Evolutionary conservation across 2,329 filamentous ascomycete species (phyloP).

Genomic region (Pseudogymnoascus sp.): DNA sequence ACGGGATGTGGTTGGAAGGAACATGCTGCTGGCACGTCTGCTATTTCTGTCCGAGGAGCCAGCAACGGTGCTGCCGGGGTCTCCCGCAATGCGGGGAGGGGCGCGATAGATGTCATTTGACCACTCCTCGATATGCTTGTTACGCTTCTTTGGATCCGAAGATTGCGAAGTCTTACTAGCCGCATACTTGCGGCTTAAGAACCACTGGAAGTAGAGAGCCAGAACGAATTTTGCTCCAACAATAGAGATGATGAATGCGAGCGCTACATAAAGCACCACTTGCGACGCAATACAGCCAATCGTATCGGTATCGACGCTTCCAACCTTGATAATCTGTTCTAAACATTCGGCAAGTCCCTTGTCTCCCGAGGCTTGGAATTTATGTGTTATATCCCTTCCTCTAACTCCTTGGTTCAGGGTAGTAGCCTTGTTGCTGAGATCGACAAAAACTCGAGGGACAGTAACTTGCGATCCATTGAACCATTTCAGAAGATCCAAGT

Average conservation of each 20-base stretch:
- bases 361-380: slow-evolving; percentile 69
- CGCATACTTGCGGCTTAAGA: slow-evolving; percentile 77
- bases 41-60: slow-evolving; percentile 57
- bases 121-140: slow-evolving; percentile 96
- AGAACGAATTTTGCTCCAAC: slow-evolving; percentile 81
- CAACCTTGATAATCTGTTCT: slow-evolving; percentile 89
- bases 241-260: slow-evolving; percentile 85
- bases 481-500: slow-evolving; percentile 81
- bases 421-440: slow-evolving; percentile 61
- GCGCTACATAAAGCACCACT: slow-evolving; percentile 88
- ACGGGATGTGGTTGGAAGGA: slow-evolving; percentile 86
- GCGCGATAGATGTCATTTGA: slow-evolving; percentile 93
- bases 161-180: slow-evolving; percentile 77
- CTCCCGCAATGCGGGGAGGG: slow-evolving; percentile 68
- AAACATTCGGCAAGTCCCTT: slow-evolving; percentile 81
- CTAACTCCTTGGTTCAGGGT: slow-evolving; percentile 54
- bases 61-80: slow-evolving; percentile 56
- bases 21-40: slow-evolving; percentile 67
- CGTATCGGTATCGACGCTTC: slow-evolving; percentile 88
- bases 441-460: slow-evolving; percentile 68
- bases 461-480: slow-evolving; percentile 75
- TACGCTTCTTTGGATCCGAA: slow-evolving; percentile 71
- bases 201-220: slow-evolving; percentile 92
- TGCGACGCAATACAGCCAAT: slow-evolving; percentile 96
- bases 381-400: slow-evolving; percentile 81